phyloP scores from a whole-genome alignment of 768 basidiomycete species.

The Hygrocybe coccinea region DNA sequence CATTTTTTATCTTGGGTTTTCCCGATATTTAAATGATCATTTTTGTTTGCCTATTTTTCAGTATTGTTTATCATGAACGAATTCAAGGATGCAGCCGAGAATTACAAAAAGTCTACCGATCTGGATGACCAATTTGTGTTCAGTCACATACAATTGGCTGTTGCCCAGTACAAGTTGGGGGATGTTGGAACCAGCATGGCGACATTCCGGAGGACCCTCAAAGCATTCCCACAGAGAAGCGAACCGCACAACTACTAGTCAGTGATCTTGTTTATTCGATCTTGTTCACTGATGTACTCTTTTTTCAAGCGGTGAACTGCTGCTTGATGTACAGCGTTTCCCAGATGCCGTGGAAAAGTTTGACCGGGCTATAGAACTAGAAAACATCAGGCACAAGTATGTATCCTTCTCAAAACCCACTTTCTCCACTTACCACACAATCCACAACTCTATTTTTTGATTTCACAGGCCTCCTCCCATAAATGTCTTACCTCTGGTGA shows the following conservation, averaged over 20 bases:
- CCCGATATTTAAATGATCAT: no score
- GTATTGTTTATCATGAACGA: conserved; percentile 95
- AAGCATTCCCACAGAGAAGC: conserved; percentile 77
- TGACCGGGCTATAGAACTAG: conserved; percentile 84
- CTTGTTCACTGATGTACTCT: not conserved
- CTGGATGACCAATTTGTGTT: conserved; percentile 90
- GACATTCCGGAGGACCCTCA: conserved; percentile 81
- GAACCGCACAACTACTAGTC: conserved; percentile 96
- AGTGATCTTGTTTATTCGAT: conserved; percentile 24
- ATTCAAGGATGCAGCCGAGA: conserved; percentile 76
- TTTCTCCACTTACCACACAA: no score
- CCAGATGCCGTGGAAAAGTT: conserved; percentile 89
- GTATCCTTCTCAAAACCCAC: no score
- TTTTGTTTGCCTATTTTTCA: conserved; percentile 22
- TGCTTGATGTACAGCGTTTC: conserved; percentile 87
- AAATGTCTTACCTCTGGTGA: conserved; percentile 92
- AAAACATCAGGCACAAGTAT: conserved; percentile 59
- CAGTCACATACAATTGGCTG: conserved; percentile 94
- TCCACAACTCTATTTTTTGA: not conserved
- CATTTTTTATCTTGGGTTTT: conserved; percentile 5
- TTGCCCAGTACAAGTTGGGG: conserved; percentile 91
- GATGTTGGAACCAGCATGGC: conserved; percentile 79
- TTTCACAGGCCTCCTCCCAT: conserved; percentile 36
- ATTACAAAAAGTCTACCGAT: conserved; percentile 86
- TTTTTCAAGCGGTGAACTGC: conserved; percentile 76